phyloP scores from a whole-genome alignment of 140 eudicot genomes.

The Ambrosia hybrid region DNA sequence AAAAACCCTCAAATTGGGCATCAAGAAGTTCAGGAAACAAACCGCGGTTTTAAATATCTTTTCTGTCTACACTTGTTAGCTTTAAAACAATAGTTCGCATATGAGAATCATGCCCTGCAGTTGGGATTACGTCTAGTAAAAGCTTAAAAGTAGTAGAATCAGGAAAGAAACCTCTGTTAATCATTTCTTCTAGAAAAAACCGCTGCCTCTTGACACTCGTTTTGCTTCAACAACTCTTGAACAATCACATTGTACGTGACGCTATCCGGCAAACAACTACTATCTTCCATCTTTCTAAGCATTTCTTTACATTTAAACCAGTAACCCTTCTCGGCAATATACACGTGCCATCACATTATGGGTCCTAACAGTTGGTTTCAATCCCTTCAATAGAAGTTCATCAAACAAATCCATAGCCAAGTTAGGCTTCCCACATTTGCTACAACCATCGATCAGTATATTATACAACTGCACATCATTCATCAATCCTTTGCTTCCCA shows the following conservation, averaged over 20 bases:
- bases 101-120: not conserved
- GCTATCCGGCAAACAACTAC: constrained; percentile 1
- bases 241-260: constrained; percentile 25
- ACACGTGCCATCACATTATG: constrained; percentile 25
- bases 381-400: constrained; percentile 17
- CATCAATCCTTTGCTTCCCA: constrained; percentile 1
- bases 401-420: constrained; percentile 24
- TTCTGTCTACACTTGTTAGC: constrained; percentile 4
- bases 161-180: constrained; percentile 6
- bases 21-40: too few relatives aligned
- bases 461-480: constrained; percentile 20
- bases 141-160: constrained; percentile 13
- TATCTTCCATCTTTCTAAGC: not conserved
- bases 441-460: constrained; percentile 25
- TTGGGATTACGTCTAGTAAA: not conserved
- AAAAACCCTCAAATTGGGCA: too few relatives aligned
- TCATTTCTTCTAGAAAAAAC: constrained; percentile 21
- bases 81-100: not conserved
- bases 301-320: not conserved
- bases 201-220: constrained; percentile 6
- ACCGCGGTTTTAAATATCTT: too few relatives aligned
- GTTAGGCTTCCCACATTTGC: constrained; percentile 5
- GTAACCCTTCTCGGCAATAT: constrained; percentile 12
- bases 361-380: constrained; percentile 23
- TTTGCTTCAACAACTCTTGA: constrained; percentile 20